Percentiles rank a stretch among this genome's conserved stretches.
phyloP scores from a whole-genome alignment of 331 rosid genomes.

The Phaseolus coccineus region DNA sequence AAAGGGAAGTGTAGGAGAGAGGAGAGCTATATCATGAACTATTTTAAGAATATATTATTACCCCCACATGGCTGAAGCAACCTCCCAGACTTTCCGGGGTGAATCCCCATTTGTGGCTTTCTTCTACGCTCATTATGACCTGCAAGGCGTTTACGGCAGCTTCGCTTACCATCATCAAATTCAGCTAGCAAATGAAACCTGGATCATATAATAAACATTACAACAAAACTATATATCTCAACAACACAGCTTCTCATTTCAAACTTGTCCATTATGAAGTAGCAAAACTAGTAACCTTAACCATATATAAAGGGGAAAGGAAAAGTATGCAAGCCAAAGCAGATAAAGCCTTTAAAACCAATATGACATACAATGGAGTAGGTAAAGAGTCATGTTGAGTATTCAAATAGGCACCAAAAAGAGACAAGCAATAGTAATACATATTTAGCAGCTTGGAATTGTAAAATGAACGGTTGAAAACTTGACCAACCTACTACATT shows the following conservation, averaged over 20 bases:
- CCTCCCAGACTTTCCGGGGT: slow-evolving; percentile 64
- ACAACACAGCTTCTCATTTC: slow-evolving; percentile 29
- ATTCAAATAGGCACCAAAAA: slow-evolving; percentile 5
- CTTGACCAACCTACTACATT: slow-evolving; percentile 85
- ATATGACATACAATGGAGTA: neutral
- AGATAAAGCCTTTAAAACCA: slow-evolving; percentile 9
- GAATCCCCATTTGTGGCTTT: slow-evolving; percentile 73
- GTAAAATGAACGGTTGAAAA: slow-evolving; percentile 37
- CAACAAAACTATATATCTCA: slow-evolving; percentile 35
- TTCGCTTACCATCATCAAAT: slow-evolving; percentile 95
- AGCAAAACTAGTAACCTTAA: slow-evolving; percentile 19
- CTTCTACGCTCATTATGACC: slow-evolving; percentile 95
- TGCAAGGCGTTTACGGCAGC: slow-evolving; percentile 97
- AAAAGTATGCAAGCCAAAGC: slow-evolving; percentile 19
- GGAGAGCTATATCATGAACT: slow-evolving; percentile 30
- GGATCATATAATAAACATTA: slow-evolving; percentile 48
- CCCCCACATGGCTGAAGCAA: slow-evolving; percentile 76
- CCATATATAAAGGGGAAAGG: neutral
- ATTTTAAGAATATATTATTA: slow-evolving; percentile 42
- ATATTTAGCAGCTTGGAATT: slow-evolving; percentile 13
- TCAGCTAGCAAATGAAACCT: slow-evolving; percentile 94
- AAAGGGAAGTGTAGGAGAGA: neutral
- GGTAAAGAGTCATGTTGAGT: slow-evolving; percentile 17
- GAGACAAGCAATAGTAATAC: neutral
- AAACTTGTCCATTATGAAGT: slow-evolving; percentile 9